phyloP scores from a whole-genome alignment of 305 asterid species.

The Plantago rigida region DNA sequence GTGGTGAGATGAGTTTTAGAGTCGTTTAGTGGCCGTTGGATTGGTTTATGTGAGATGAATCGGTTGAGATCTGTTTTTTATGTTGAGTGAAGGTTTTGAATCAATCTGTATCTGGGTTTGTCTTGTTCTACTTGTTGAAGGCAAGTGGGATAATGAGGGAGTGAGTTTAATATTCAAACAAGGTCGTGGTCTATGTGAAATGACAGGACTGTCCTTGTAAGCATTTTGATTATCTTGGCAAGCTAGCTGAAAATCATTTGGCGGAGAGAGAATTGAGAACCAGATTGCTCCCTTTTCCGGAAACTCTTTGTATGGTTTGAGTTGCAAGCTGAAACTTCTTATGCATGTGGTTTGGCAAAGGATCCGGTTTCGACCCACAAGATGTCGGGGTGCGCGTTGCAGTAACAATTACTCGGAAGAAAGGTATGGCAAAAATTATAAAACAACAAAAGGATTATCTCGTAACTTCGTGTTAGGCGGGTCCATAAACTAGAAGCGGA shows the following conservation, averaged over 20 bases:
- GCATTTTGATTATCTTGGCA: neutral
- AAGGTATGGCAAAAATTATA: no score
- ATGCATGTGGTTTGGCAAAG: no score
- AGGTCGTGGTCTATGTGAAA: constrained; percentile 2
- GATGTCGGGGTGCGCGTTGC: no score
- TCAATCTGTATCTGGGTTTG: neutral
- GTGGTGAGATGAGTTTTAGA: neutral
- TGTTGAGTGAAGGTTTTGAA: neutral
- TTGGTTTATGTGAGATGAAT: neutral
- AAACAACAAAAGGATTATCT: constrained; percentile 12
- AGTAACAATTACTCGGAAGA: no score
- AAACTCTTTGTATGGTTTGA: no score
- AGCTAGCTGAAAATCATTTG: neutral
- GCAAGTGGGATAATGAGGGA: constrained; percentile 13
- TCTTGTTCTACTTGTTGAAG: neutral
- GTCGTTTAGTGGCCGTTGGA: constrained; percentile 4
- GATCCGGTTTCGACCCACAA: no score
- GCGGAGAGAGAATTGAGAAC: neutral
- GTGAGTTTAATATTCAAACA: constrained; percentile 10
- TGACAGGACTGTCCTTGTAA: constrained; percentile 24
- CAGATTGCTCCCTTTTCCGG: no score
- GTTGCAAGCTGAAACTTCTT: no score
- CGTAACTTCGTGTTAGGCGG: constrained; percentile 14
- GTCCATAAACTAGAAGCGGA: neutral
- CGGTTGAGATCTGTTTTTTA: no score